Base-by-base conservation (phyloP, 441 rosid species). In the Gossypium schwendimanii region DNA sequence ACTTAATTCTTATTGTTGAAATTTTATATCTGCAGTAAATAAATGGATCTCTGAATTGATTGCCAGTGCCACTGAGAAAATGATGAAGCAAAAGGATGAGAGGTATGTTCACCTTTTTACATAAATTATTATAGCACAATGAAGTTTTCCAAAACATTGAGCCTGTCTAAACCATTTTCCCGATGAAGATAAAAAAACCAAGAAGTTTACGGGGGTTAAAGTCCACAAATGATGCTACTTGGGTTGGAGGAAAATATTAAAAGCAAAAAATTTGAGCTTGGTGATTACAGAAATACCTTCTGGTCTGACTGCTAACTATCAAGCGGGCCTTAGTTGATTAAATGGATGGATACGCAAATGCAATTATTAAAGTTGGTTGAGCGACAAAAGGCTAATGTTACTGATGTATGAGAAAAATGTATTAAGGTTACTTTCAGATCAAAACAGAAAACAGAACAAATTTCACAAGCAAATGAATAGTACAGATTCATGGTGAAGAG, bases 51-150 rank as follows among this genome's bases (percentile, higher is more conserved):
- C 94, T 54, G 86, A 85, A 75, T 70, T 91, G 83, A 92, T 94
- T 85, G 98, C 96, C 39, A 81, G 85, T 83, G 99, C 96, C 68
- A 94, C 99, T 0, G 87, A 88, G 83, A 88, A 91, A 81, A 92
- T 92, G 99, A 94, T 94, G 98, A 92, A 89, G 85, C 90, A 89
- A 77, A 94, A 94, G 83, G 99, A 94, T 85, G 98, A 94, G 83
- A 94, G 99, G 98, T 92, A 76, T 17, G 61, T 21, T 62, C 10
- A 39, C 49, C 28, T 41, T 58, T 75, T 24, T 8, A 44, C 72
- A 36, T 47, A 18, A 23, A 31, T 61, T 74, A 36, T 20, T 44
- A 50, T 14, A 11, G 20, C 18, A 33, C 55, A 2, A 1, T 36
- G 28, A 26, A 28, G 53, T 45, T 18, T 20, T 33, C 41, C 73